phyloP scores from a whole-genome alignment of 352 stramenopile species.

The Pythium scleroteichum region DNA sequence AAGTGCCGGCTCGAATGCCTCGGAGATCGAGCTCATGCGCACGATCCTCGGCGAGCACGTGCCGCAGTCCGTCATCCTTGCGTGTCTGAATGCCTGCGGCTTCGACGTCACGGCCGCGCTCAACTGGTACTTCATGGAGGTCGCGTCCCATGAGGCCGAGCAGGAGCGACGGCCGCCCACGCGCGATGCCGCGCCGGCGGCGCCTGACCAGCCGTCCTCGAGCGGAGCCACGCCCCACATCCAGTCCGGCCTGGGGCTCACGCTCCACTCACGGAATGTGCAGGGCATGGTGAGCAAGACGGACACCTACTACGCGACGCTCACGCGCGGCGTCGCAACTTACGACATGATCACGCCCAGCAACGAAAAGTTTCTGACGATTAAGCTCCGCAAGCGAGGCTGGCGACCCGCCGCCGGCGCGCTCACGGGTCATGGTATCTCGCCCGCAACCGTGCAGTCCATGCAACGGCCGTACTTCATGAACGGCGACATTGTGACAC shows the following conservation, averaged over 20 bases:
- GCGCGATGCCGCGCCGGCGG: neutral
- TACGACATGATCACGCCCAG: conserved; percentile 85
- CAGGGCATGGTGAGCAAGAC: conserved; percentile 85
- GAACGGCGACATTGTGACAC: conserved; percentile 85
- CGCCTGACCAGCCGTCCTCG: conserved; percentile 12
- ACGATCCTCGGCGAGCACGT: conserved; percentile 88
- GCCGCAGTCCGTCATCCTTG: conserved; percentile 81
- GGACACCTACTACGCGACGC: conserved; percentile 82
- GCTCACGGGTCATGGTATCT: neutral
- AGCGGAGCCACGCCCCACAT: conserved; percentile 47
- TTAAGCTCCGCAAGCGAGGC: conserved; percentile 75
- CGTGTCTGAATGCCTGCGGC: conserved; percentile 77
- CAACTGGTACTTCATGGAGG: conserved; percentile 89
- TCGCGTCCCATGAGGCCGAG: conserved; percentile 42
- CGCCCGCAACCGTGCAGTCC: conserved; percentile 3
- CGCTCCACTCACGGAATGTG: conserved; percentile 64
- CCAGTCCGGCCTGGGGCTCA: conserved; percentile 73
- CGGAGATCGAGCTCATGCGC: conserved; percentile 85
- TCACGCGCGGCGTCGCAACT: conserved; percentile 63
- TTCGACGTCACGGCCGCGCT: conserved; percentile 85
- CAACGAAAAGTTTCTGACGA: conserved; percentile 84
- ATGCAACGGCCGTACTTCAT: conserved; percentile 65
- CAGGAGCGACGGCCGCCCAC: conserved; percentile 20
- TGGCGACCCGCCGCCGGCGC: conserved; percentile 43
- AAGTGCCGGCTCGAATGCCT: conserved; percentile 36